These are phyloP conservation scores for Brassica juncea DNA, from an alignment of 345 rosid species.

Conservation along the genomic window DNA sequence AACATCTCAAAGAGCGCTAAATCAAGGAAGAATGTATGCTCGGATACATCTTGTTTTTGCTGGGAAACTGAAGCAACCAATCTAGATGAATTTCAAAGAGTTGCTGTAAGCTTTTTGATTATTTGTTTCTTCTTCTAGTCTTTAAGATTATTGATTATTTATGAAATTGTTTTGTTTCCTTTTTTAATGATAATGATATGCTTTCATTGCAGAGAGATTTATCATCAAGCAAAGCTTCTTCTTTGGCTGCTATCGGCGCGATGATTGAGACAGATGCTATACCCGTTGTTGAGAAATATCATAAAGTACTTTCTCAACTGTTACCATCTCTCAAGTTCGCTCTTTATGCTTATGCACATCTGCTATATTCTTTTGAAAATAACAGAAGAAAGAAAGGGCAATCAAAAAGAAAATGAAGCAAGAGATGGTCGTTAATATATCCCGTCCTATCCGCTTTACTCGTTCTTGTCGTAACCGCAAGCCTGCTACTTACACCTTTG, in stretches of 20 bases:
- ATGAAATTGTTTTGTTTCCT: neutral
- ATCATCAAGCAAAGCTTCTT: conserved; percentile 52
- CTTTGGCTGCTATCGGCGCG: conserved; percentile 56
- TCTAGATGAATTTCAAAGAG: conserved; percentile 61
- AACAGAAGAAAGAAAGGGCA: conserved; percentile 72
- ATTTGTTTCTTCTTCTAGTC: conserved; percentile 16
- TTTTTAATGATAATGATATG: neutral
- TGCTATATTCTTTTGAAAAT: neutral
- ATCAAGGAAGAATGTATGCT: conserved; percentile 41
- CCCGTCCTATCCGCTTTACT: conserved; percentile 37
- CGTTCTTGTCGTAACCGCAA: conserved; percentile 70
- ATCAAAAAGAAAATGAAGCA: conserved; percentile 56
- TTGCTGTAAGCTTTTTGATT: conserved; percentile 50
- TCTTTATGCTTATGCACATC: conserved; percentile 7
- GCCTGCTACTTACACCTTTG: conserved; percentile 68
- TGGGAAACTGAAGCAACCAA: conserved; percentile 89
- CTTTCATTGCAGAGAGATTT: conserved; percentile 59
- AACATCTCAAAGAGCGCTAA: conserved; percentile 41
- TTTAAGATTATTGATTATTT: conserved; percentile 13
- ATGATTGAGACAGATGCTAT: conserved; percentile 55
- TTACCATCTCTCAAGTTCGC: neutral
- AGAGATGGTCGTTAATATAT: conserved; percentile 50
- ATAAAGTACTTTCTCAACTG: conserved; percentile 51
- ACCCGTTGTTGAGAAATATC: conserved; percentile 60
- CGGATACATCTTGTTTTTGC: conserved; percentile 33